phyloP scores from a whole-genome alignment of 169 alveolate species.

The Plasmodium fragile region DNA sequence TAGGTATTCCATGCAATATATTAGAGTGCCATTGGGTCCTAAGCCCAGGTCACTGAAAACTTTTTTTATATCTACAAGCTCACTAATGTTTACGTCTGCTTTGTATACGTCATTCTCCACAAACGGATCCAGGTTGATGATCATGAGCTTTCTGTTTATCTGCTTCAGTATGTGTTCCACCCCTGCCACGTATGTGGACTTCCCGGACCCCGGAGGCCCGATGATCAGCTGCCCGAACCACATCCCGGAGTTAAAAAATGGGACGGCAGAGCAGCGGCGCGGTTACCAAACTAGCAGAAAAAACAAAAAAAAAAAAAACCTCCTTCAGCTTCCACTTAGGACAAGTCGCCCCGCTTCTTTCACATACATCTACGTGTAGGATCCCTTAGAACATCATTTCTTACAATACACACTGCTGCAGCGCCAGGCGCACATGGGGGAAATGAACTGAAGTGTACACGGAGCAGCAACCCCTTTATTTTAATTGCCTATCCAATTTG shows the following conservation, averaged over 20 bases:
- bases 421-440: not conserved
- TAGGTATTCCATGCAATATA: constrained; percentile 95
- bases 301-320: not conserved
- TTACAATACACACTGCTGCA: not conserved
- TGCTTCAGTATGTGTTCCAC: constrained; percentile 89
- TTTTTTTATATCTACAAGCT: constrained; percentile 89
- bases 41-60: constrained; percentile 90
- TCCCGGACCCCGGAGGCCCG: constrained; percentile 97
- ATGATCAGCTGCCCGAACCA: constrained; percentile 93
- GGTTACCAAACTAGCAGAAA: not conserved
- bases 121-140: constrained; percentile 94
- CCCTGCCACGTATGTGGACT: constrained; percentile 94
- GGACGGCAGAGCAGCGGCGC: not conserved
- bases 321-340: not conserved
- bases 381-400: not conserved
- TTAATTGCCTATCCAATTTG: not conserved
- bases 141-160: constrained; percentile 85
- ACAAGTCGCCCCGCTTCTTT: not conserved
- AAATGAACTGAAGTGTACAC: not conserved
- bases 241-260: not conserved
- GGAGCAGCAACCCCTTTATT: not conserved
- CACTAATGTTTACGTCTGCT: constrained; percentile 92
- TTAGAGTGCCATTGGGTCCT: constrained; percentile 97
- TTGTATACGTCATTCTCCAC: constrained; percentile 90
- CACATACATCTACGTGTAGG: not conserved